Base-by-base conservation (phyloP, 1,284 basidiomycete genomes). In the Microbotryum silenes-acaulis region DNA sequence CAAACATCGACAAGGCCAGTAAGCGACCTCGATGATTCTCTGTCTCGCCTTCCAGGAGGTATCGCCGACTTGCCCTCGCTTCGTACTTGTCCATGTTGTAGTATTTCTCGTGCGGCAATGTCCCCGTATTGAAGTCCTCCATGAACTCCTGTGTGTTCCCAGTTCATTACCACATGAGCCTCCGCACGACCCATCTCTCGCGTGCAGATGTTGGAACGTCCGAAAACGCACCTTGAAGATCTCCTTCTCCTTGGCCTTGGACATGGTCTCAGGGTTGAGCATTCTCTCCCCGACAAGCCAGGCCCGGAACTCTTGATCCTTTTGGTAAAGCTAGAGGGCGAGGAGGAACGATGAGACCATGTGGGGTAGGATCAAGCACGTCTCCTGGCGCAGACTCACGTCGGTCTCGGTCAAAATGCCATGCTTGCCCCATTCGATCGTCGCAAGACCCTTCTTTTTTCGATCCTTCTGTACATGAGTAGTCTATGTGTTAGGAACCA, bases 51-150 rank as follows among this genome's bases (percentile, higher is more conserved):
- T 42, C 16, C 18, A 42, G 37, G 12, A 31, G 8, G 37, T 18
- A 42, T 42, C 37, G 37, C 14, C 12, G 37, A 48, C 25, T 54
- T 27, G 53, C 31, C 42, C 42, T 25, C 4, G 1, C 10, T n/a
- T n/a, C 47, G 73, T 89, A 90, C 12, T 81, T 80, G 53, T 82
- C 82, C 80, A 92, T 88, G 72, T 90, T 82, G 75, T 92, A 92
- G 75, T 90, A 93, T 75, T 93, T 93, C 74, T 92, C 89, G 71
- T 92, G 86, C 4, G 91, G 54, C 9, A 55, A 72, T 79, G 60
- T 62, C 85, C 88, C 88, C 23, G 91, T 93, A 72, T 93, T 93
- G 74, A 81, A 93, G 73, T 92, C 91, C 74, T 93, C 91, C 58
- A 78, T 75, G 57, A 75, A 75, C 54, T 57, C 63, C 31, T 55